Conservation (phyloP, 2,329 filamentous ascomycete species). For the Arthrobotrys megalospora region DNA sequence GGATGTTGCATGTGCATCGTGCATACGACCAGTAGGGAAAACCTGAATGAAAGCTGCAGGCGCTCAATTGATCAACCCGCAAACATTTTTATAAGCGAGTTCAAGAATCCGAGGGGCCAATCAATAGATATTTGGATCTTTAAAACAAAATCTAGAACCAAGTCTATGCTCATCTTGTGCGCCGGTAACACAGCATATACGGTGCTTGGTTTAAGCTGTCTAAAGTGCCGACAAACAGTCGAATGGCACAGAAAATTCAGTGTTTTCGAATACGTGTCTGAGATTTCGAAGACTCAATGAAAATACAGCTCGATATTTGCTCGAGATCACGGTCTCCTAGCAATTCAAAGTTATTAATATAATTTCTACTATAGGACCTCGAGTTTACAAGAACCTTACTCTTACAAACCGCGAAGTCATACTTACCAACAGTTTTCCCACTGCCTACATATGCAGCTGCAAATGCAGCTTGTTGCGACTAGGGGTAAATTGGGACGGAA, state of each 20-base stretch:
- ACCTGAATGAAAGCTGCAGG: slow-evolving; percentile 2
- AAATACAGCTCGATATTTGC: too few species aligned
- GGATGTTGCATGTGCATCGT: neutral
- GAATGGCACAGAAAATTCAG: too few species aligned
- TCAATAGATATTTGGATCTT: neutral
- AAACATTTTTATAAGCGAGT: slow-evolving; percentile 15
- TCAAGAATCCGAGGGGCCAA: neutral
- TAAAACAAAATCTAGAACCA: slow-evolving; percentile 11
- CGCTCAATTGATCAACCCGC: neutral
- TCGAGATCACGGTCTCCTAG: too few species aligned
- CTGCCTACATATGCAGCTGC: neutral
- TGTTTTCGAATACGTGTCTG: too few species aligned
- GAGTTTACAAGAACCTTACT: neutral
- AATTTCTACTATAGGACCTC: too few species aligned
- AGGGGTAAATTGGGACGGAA: slow-evolving; percentile 7
- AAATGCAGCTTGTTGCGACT: slow-evolving; percentile 24
- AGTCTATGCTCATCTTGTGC: neutral
- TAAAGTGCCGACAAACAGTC: neutral
- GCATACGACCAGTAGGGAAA: slow-evolving; percentile 17
- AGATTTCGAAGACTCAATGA: too few species aligned
- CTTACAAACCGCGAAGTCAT: neutral
- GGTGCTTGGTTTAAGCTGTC: neutral
- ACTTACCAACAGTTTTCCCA: slow-evolving; percentile 2
- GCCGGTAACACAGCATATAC: slow-evolving; percentile 3
- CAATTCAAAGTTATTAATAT: too few species aligned